A percentile compares a stretch with the other conserved stretches of the same genome.
Conservation (phyloP, 352 stramenopile genomes). For the Phytophthora citricola region DNA sequence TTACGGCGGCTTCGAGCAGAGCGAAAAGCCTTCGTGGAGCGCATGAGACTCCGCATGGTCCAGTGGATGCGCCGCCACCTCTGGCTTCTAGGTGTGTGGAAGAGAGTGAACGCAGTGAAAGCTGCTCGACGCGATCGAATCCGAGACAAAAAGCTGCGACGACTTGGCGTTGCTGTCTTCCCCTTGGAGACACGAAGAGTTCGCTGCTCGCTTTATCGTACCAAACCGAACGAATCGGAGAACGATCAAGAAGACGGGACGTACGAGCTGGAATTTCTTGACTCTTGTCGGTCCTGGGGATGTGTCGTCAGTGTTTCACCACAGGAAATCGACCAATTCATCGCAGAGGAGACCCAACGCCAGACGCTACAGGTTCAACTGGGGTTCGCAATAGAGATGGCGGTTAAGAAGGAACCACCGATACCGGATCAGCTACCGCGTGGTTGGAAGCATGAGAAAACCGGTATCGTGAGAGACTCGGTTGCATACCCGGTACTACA, state of each 20-base stretch:
- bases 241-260: not conserved
- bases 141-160: constrained; percentile 46
- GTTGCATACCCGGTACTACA: constrained; percentile 17
- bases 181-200: constrained; percentile 40
- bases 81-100: constrained; percentile 55
- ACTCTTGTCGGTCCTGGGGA: constrained; percentile 22
- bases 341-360: constrained; percentile 19
- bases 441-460: not conserved
- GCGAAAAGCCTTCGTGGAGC: constrained; percentile 38
- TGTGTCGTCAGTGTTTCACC: constrained; percentile 12
- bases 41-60: constrained; percentile 53
- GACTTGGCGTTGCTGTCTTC: constrained; percentile 36
- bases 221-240: not conserved
- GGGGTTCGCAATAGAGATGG: not conserved
- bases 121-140: constrained; percentile 53
- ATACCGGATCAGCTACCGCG: constrained; percentile 5
- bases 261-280: constrained; percentile 41
- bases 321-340: constrained; percentile 26
- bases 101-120: constrained; percentile 49
- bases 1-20: constrained; percentile 49
- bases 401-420: not conserved
- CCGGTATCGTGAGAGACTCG: constrained; percentile 20
- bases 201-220: constrained; percentile 52
- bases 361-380: constrained; percentile 13
- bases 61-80: constrained; percentile 57